phyloP scores from a whole-genome alignment of 129 eudicot genomes.

The carrot (Daucus carota) region DNA sequence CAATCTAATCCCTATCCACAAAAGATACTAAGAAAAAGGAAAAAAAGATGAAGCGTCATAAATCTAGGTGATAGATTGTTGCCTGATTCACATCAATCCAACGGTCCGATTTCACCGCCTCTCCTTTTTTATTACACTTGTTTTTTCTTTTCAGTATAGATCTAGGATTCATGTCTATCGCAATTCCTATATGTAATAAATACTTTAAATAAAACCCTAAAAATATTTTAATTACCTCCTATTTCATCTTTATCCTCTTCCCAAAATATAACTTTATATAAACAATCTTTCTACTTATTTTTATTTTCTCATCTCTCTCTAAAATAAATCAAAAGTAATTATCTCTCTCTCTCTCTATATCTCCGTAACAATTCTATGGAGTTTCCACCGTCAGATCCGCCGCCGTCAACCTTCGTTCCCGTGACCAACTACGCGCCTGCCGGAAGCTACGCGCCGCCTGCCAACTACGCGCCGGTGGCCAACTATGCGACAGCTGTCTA shows the following conservation, averaged over 20 bases:
- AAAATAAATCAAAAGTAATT: not conserved
- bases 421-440: not conserved
- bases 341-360: no score
- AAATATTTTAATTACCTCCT: no score
- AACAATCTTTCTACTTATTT: no score
- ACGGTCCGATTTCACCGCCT: not conserved
- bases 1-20: not conserved
- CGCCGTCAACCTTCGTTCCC: constrained; percentile 13
- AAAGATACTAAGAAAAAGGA: not conserved
- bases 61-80: not conserved
- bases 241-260: not conserved
- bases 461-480: not conserved
- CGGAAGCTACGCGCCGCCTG: not conserved
- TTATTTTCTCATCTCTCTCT: not conserved
- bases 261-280: no score
- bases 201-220: not conserved
- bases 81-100: not conserved
- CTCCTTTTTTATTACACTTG: not conserved
- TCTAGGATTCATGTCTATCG: not conserved
- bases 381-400: constrained; percentile 28
- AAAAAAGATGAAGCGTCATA: not conserved
- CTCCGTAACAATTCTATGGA: constrained; percentile 22
- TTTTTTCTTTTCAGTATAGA: not conserved
- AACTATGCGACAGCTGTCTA: not conserved
- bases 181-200: no score